phyloP scores from a whole-genome alignment of 2,329 filamentous ascomycete species.

The Penicillium concentricum region DNA sequence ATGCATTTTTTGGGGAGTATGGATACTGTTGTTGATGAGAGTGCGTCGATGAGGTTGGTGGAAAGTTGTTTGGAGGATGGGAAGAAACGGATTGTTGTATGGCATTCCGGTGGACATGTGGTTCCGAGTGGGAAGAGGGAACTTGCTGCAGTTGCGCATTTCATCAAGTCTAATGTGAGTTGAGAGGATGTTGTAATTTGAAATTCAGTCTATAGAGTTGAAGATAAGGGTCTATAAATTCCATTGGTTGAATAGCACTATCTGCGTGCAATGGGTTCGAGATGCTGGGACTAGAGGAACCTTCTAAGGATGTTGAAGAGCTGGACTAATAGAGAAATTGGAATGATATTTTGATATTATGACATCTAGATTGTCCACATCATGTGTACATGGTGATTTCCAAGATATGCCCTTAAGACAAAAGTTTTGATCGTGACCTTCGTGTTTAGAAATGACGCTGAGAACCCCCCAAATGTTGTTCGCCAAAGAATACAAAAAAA shows the following conservation, averaged over 20 bases:
- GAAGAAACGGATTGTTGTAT: neutral
- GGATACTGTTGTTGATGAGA: neutral
- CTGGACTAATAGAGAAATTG: neutral
- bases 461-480: neutral
- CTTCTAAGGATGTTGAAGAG: neutral
- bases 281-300: no score
- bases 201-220: no score
- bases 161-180: neutral
- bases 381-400: neutral
- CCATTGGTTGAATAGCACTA: no score
- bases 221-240: no score
- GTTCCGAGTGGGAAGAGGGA: neutral
- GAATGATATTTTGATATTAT: neutral
- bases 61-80: neutral
- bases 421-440: constrained; percentile 4
- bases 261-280: no score
- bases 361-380: neutral
- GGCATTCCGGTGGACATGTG: neutral
- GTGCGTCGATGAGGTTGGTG: neutral
- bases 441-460: constrained; percentile 9
- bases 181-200: neutral
- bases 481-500: constrained; percentile 2
- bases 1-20: neutral
- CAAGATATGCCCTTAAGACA: neutral
- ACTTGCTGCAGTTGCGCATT: neutral